Evolutionary conservation across 2,329 filamentous ascomycete genomes (phyloP), one percentile per base, ranked within the genome.

Genomic region (Ascochyta fabae): DNA sequence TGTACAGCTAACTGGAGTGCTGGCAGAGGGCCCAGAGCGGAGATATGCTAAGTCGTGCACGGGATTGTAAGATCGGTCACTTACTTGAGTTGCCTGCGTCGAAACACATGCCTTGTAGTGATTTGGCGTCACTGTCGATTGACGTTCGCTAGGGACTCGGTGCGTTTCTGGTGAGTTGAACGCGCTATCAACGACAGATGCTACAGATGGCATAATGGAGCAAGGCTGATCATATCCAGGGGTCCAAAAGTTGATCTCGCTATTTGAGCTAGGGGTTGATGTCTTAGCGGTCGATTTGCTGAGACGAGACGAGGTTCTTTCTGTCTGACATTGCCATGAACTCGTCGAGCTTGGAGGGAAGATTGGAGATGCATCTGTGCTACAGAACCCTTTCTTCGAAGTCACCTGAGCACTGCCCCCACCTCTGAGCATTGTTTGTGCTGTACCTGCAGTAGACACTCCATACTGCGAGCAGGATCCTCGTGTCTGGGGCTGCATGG

Each of bases 251-350:
- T 33, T 23, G n/a, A 29, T 10, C 5, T 55, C 52, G 9, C 16
- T 43, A 4, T 48, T 34, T 2, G 52, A 49, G 8, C n/a, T 39
- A 6, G 46, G 26, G 13, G 44, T 45, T 12, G 52, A 49, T 13
- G 52, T 55, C 26, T 34, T 44, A 3, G 41, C 45, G 2, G 52
- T 55, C 7, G 52, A 48, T 6, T 43, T 33, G 22, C 33, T 48
- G 10, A 44, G 12, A 4, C 39, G 45, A 27, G 45, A 44, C 7
- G 34, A 49, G 4, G 27, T 22, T 15, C 45, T 55, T 2, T 36
- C 39, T 8, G 45, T 16, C 3, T 42, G 52, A n/a, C 19, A 26
- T n/a, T 29, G 35, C 1, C 45, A 55, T 12, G 45, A 55, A 6
- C 8, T 27, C 10, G 39, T 35, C 1, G 52, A 49, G 4, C 8